Conservation (phyloP, 1,284 basidiomycete genomes). For the Leccinum subatratum region DNA sequence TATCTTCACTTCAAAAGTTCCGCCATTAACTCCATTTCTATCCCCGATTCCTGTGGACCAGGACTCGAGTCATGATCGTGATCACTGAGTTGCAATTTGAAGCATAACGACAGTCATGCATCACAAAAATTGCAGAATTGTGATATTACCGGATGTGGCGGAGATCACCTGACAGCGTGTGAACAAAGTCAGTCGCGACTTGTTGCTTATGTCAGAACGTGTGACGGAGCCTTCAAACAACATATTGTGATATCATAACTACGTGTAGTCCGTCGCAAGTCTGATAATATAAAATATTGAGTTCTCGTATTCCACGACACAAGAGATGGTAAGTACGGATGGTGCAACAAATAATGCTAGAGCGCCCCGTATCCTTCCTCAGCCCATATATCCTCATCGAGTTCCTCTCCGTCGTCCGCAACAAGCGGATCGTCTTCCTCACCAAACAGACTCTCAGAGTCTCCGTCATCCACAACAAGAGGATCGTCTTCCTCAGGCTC, state of each 20-base stretch:
- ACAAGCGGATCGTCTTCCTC: background rate
- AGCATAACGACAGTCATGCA: too few species aligned
- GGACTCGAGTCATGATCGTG: too few species aligned
- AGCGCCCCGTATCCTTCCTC: background rate
- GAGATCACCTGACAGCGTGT: background rate
- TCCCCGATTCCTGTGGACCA: too few species aligned
- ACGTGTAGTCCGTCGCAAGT: background rate
- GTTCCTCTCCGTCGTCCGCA: background rate
- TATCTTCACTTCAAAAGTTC: too few species aligned
- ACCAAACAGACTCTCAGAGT: too few species aligned
- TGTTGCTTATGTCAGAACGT: background rate
- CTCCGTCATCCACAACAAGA: background rate
- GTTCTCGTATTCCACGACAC: background rate
- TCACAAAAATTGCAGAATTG: too few species aligned
- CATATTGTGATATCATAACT: background rate
- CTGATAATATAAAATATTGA: background rate
- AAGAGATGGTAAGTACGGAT: too few species aligned
- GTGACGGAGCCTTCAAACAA: background rate
- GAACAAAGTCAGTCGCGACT: background rate
- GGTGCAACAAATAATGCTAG: too few species aligned
- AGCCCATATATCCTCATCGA: slow-evolving; percentile 1
- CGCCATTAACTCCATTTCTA: too few species aligned
- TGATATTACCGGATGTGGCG: too few species aligned
- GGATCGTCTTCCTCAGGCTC: background rate
- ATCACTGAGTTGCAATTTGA: too few species aligned